A percentile compares a stretch with the other conserved stretches of the same genome.
Evolutionary conservation across 805 yeast species (phyloP).

Genomic region (Kodamaea restingae): DNA sequence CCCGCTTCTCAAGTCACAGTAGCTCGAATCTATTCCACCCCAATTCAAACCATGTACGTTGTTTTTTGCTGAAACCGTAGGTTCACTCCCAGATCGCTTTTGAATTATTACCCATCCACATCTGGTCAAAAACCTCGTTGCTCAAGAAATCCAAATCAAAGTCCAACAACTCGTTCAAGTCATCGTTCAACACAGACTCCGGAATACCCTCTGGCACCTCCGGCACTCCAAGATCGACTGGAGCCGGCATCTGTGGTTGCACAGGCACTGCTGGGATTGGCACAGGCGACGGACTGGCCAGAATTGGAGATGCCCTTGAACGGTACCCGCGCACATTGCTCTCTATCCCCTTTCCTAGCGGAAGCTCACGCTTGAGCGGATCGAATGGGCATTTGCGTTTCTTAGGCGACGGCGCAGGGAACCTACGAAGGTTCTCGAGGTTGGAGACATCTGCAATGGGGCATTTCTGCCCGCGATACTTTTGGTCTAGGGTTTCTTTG

Average conservation of each 20-base stretch:
- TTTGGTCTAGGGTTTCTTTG: background rate
- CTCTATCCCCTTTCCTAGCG: slow-evolving; percentile 14
- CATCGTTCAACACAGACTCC: slow-evolving; percentile 5
- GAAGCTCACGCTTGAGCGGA: slow-evolving; percentile 7
- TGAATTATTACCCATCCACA: slow-evolving; percentile 11
- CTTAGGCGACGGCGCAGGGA: slow-evolving; percentile 18
- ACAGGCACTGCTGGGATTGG: too few relatives aligned
- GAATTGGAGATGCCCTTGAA: background rate
- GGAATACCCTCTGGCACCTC: background rate
- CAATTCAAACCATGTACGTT: too few relatives aligned
- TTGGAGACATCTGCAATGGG: slow-evolving; percentile 9
- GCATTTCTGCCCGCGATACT: background rate
- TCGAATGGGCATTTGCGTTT: slow-evolving; percentile 34
- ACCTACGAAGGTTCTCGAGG: slow-evolving; percentile 12
- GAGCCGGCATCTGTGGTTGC: too few relatives aligned
- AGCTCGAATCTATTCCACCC: too few relatives aligned
- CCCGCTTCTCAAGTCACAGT: too few relatives aligned
- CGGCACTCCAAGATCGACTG: too few relatives aligned
- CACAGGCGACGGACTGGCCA: background rate
- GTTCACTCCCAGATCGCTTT: too few relatives aligned
- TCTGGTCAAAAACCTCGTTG: slow-evolving; percentile 25
- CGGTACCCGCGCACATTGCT: slow-evolving; percentile 17
- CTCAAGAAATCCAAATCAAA: slow-evolving; percentile 31
- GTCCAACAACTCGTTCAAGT: slow-evolving; percentile 13
- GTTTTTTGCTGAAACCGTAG: too few relatives aligned